Evolutionary conservation across 345 rosid species (phyloP), one percentile per base, ranked within the genome.

Genomic region (Brassica carinata): DNA sequence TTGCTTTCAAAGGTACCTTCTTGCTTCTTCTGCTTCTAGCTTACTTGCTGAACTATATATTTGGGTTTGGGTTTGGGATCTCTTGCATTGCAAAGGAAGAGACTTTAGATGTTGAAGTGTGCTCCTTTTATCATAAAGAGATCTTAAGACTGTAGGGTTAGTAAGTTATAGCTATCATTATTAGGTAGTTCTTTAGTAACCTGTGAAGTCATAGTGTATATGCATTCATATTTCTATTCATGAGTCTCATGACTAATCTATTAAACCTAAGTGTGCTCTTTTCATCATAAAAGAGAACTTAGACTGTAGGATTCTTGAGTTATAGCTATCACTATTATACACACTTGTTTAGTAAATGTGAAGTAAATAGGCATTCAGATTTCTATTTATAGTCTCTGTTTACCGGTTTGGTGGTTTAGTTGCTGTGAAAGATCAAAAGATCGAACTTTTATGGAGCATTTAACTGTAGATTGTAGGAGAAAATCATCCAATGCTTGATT

Each of bases 1-100:
- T 90, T 82, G 89, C 96, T 17, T 93, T 87, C 76, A 89, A 72
- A 93, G 95, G 99, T 93, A 76, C 74, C 31, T 64, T 45, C 30
- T 71, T 63, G 7, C 69, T 69, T 62, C n/a, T 30, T 62, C n/a
- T 30, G 64, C 5, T 17, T 57, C 23, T 57, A 57, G 9, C 40
- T 36, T 72, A 13, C 55, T 48, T 48, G 55, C 5, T 67, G 29
- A 43, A 65, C 17, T 18, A 0, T 23, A 23, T 23, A 23, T 55
- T 38, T 13, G 61, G 67, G 67, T 11, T 38, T 13, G 61, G 67
- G 67, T 11, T 72, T 36, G 3, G 27, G 33, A 53, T 15, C 57
- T 11, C 40, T 27, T 27, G 19, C 5, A 66, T 65, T 65, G 26
- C 27, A 55, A 36, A 65, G 26, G 34, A 64, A 27, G 76, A 71